A percentile compares a stretch with the other conserved stretches of the same genome.
phyloP scores from a whole-genome alignment of 1,139 yeast species.

The Hansenula lynferdii region DNA sequence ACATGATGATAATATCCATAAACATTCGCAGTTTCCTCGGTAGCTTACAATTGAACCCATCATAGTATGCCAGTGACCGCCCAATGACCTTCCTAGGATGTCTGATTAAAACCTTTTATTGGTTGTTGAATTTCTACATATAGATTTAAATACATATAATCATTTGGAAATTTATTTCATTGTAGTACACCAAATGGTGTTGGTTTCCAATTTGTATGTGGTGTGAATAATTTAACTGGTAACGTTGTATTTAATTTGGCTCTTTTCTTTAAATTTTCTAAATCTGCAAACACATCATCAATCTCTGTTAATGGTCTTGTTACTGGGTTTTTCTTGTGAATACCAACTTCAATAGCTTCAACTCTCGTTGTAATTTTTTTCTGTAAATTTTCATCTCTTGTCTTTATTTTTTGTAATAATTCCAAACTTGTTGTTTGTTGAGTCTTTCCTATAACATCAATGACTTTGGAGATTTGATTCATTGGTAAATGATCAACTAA shows the following conservation, averaged over 20 bases:
- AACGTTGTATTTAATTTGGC: slow-evolving; percentile 9
- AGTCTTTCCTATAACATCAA: slow-evolving; percentile 13
- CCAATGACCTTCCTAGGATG: slow-evolving; percentile 57
- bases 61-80: slow-evolving; percentile 84
- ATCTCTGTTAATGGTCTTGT: slow-evolving; percentile 1
- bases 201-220: slow-evolving; percentile 35
- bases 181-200: slow-evolving; percentile 38
- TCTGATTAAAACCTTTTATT: slow-evolving; percentile 51
- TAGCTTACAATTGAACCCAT: slow-evolving; percentile 84
- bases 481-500: slow-evolving; percentile 5
- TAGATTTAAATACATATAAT: no score
- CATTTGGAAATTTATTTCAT: no score
- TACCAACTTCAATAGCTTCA: not conserved
- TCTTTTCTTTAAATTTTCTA: slow-evolving; percentile 25
- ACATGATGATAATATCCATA: slow-evolving; percentile 73
- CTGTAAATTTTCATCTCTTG: not conserved
- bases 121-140: no score
- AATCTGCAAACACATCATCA: slow-evolving; percentile 20
- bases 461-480: slow-evolving; percentile 1
- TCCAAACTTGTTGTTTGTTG: slow-evolving; percentile 5
- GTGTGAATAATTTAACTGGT: slow-evolving; percentile 25
- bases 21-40: slow-evolving; percentile 97
- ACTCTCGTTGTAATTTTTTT: not conserved
- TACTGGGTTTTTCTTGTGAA: not conserved
- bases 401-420: slow-evolving; percentile 5